These are phyloP conservation scores for Linum trigynum DNA, from an alignment of 345 rosid genomes.

Conservation along the genomic window DNA sequence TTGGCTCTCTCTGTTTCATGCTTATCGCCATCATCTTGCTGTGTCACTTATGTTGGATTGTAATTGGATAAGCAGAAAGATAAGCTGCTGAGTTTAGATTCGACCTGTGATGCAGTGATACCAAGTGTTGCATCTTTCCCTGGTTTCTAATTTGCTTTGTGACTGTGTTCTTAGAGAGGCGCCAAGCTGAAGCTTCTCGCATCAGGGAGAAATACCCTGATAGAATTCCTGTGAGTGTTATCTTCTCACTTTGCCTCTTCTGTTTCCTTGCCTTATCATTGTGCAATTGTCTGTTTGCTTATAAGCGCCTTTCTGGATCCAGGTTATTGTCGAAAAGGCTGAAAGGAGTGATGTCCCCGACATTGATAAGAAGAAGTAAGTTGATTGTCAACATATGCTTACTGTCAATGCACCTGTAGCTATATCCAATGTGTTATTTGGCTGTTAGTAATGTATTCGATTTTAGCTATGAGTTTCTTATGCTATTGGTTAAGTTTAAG, in stretches of 20 bases:
- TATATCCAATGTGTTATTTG: background rate
- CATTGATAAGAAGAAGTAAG: slow-evolving; percentile 95
- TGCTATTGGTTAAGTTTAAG: background rate
- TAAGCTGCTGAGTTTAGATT: background rate
- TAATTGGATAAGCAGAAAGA: too few relatives aligned
- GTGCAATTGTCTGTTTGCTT: background rate
- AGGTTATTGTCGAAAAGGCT: slow-evolving; percentile 94
- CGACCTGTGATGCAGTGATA: background rate
- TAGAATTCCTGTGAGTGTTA: slow-evolving; percentile 62
- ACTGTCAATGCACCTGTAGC: background rate
- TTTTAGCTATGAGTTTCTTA: too few relatives aligned
- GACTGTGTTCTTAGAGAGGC: slow-evolving; percentile 40
- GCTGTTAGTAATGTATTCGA: too few relatives aligned
- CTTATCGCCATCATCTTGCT: background rate
- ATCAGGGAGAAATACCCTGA: slow-evolving; percentile 87
- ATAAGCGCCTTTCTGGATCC: slow-evolving; percentile 13
- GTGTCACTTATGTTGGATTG: background rate
- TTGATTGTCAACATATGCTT: slow-evolving; percentile 4
- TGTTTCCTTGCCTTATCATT: background rate
- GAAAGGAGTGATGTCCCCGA: slow-evolving; percentile 86
- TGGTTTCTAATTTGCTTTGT: background rate
- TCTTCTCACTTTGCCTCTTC: background rate
- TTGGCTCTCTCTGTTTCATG: background rate
- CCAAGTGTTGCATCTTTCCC: background rate
- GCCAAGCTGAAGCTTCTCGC: slow-evolving; percentile 71